These are phyloP conservation scores for Rhododendron griersonianum DNA, from an alignment of 148 eudicot species.

Conservation along the genomic window DNA sequence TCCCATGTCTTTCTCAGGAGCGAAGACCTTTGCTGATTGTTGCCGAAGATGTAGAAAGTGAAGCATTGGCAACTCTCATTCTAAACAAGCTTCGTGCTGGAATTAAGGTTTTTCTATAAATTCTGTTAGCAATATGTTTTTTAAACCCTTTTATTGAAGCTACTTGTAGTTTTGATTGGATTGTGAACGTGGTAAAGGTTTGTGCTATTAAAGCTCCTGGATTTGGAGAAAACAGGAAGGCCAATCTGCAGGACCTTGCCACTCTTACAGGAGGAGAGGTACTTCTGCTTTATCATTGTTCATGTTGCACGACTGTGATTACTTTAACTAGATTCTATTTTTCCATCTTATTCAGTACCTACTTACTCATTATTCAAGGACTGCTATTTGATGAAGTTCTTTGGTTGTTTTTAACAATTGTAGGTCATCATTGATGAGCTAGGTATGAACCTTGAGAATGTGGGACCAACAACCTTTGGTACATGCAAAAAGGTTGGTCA, in stretches of 20 bases:
- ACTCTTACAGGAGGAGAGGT: conserved; percentile 79
- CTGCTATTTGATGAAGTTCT: not conserved
- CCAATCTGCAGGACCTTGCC: conserved; percentile 77
- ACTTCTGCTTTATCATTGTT: not conserved
- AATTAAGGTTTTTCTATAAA: conserved; percentile 47
- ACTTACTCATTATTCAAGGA: not conserved
- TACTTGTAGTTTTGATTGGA: not conserved
- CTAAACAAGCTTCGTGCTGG: conserved; percentile 84
- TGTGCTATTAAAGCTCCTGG: conserved; percentile 97
- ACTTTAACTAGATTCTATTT: not conserved
- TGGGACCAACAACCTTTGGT: conserved; percentile 64
- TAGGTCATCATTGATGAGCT: conserved; percentile 85
- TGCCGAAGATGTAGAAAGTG: conserved; percentile 53
- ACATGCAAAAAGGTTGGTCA: conserved; percentile 65
- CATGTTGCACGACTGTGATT: not conserved
- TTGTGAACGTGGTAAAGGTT: conserved; percentile 31
- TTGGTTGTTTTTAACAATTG: not conserved
- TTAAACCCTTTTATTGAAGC: not conserved
- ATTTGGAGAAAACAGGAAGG: conserved; percentile 78
- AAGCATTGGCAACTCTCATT: conserved; percentile 50
- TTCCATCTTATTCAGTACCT: not conserved
- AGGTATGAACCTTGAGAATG: conserved; percentile 76
- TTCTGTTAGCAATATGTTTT: not conserved
- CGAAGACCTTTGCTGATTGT: conserved; percentile 47
- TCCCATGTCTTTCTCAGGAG: conserved; percentile 19